These are phyloP conservation scores for Pouteria campechiana DNA, from an alignment of 179 eudicot genomes.

Conservation along the genomic window DNA sequence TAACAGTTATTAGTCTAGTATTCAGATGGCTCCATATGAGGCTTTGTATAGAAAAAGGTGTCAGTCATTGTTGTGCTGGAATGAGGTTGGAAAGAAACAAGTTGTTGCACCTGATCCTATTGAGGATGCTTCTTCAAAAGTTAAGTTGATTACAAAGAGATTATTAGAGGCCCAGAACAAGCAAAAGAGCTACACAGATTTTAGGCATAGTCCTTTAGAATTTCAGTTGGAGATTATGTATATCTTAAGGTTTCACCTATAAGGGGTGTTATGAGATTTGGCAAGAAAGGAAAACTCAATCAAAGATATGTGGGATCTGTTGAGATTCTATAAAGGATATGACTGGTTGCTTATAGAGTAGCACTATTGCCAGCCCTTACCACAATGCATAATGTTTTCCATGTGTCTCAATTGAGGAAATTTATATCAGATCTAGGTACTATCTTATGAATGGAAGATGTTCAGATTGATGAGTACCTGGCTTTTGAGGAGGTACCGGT, in stretches of 20 bases:
- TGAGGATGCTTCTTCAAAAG: not conserved
- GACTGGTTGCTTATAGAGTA: not conserved
- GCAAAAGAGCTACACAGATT: too few species aligned
- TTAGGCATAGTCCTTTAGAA: too few species aligned
- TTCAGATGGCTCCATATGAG: conserved; percentile 2
- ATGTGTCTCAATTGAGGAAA: not conserved
- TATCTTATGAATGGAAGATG: not conserved
- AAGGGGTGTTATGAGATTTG: conserved; percentile 1
- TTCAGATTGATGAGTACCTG: not conserved
- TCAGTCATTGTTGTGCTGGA: not conserved
- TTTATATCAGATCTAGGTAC: not conserved
- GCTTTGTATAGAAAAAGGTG: not conserved
- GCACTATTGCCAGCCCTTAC: not conserved
- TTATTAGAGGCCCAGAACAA: too few species aligned
- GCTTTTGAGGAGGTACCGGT: not conserved
- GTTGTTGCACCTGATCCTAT: not conserved
- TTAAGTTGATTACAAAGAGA: not conserved
- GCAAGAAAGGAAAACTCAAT: conserved; percentile 3
- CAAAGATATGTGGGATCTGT: conserved; percentile 5
- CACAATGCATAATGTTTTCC: conserved; percentile 1
- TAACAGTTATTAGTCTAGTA: conserved; percentile 1
- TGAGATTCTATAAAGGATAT: conserved; percentile 2
- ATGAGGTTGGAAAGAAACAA: not conserved
- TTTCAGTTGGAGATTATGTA: not conserved
- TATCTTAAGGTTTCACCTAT: not conserved